Percentiles rank a stretch among this genome's conserved stretches.
phyloP scores from a whole-genome alignment of 2,329 filamentous ascomycete genomes.

The Alternaria metachromatica region DNA sequence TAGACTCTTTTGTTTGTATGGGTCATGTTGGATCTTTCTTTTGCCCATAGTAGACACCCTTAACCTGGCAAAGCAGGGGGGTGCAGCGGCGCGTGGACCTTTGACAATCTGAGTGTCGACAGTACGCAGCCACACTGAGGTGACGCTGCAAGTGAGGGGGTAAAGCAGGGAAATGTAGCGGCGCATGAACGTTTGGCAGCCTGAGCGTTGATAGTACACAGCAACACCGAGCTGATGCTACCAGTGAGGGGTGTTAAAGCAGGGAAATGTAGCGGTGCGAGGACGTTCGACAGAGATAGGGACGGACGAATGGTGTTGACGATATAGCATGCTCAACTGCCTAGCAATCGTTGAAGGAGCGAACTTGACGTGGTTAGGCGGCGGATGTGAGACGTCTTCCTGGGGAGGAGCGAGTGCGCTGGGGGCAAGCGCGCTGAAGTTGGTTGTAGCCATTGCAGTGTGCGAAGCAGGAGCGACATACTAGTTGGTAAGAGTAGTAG shows the following conservation, averaged over 20 bases:
- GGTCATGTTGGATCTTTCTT: background rate
- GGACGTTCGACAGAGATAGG: background rate
- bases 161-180: too few species aligned
- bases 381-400: background rate
- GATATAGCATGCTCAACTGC: too few species aligned
- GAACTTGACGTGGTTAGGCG: background rate
- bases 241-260: background rate
- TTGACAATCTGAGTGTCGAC: too few species aligned
- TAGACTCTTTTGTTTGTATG: background rate
- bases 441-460: background rate
- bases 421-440: background rate
- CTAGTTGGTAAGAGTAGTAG: background rate
- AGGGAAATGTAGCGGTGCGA: too few species aligned
- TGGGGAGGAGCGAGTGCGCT: background rate
- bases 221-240: background rate
- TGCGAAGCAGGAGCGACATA: background rate
- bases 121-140: too few species aligned
- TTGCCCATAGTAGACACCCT: background rate
- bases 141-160: too few species aligned
- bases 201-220: background rate
- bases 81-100: too few species aligned
- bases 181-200: too few species aligned
- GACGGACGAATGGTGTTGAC: background rate
- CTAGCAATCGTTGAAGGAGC: background rate
- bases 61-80: background rate